Percentiles rank a stretch among this genome's conserved stretches.
Evolutionary conservation across 2,329 filamentous ascomycete genomes (phyloP).

Genomic region (Neodidymelliopsis sp.): DNA sequence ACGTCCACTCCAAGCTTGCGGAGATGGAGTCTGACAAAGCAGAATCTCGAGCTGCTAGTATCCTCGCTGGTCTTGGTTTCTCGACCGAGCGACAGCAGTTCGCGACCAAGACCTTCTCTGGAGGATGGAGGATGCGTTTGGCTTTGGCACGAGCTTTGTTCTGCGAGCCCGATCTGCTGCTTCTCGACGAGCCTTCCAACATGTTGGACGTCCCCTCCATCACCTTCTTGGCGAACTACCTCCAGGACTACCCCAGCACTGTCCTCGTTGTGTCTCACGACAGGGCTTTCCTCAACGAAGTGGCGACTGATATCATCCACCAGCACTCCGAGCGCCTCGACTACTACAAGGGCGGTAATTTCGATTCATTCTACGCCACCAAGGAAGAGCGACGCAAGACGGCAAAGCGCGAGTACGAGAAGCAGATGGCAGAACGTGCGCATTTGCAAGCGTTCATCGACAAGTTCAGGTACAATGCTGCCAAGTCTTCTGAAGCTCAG

Average conservation of each 20-base stretch:
- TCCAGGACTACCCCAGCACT: slow-evolving; percentile 92
- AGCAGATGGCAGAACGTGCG: slow-evolving; percentile 91
- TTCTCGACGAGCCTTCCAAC: slow-evolving; percentile 99
- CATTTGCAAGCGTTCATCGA: slow-evolving; percentile 98
- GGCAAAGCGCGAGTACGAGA: slow-evolving; percentile 96
- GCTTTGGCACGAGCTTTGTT: slow-evolving; percentile 94
- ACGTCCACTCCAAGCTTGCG: slow-evolving; percentile 88
- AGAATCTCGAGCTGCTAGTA: slow-evolving; percentile 92
- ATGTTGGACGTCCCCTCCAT: slow-evolving; percentile 99
- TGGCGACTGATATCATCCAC: slow-evolving; percentile 98
- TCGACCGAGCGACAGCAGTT: slow-evolving; percentile 90
- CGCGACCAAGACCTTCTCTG: slow-evolving; percentile 96
- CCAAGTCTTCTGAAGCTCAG: slow-evolving; percentile 97
- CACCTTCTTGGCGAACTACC: slow-evolving; percentile 94
- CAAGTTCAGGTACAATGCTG: slow-evolving; percentile 99
- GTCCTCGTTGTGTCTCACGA: slow-evolving; percentile 98
- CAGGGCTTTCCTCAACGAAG: slow-evolving; percentile 97
- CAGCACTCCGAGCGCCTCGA: slow-evolving; percentile 97
- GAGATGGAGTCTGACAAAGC: slow-evolving; percentile 99
- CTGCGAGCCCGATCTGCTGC: slow-evolving; percentile 93
- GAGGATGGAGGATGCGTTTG: slow-evolving; percentile 99
- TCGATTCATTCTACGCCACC: slow-evolving; percentile 79
- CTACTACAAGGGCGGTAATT: slow-evolving; percentile 98
- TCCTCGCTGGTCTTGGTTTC: slow-evolving; percentile 95
- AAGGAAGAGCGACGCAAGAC: slow-evolving; percentile 97